Percentiles rank a stretch among this genome's conserved stretches.
Conservation (phyloP, 352 stramenopile genomes). For the Phytophthora colocasiae region DNA sequence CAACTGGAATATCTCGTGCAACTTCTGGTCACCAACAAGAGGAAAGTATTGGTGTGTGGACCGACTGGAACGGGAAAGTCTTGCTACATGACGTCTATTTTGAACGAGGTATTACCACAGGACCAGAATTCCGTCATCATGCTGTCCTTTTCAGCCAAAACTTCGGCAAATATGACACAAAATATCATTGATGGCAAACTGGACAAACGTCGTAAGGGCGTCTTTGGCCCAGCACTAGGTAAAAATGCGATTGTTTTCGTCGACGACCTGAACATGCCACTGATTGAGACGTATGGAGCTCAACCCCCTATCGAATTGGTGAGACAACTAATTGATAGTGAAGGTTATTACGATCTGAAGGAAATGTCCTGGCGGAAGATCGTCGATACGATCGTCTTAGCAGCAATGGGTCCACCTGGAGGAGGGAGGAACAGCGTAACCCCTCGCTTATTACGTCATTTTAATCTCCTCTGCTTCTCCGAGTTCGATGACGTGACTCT, state of each 20-base stretch:
- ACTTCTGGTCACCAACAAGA: slow-evolving; percentile 80
- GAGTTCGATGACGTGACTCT: slow-evolving; percentile 95
- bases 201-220: slow-evolving; percentile 92
- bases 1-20: slow-evolving; percentile 91
- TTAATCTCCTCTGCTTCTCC: slow-evolving; percentile 94
- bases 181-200: slow-evolving; percentile 97
- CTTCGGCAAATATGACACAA: slow-evolving; percentile 94
- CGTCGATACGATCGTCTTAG: slow-evolving; percentile 91
- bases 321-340: slow-evolving; percentile 90
- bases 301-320: slow-evolving; percentile 94
- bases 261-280: slow-evolving; percentile 96
- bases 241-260: slow-evolving; percentile 92
- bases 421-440: slow-evolving; percentile 92
- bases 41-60: slow-evolving; percentile 91
- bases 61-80: slow-evolving; percentile 95
- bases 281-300: slow-evolving; percentile 94
- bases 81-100: slow-evolving; percentile 90
- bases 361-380: slow-evolving; percentile 94
- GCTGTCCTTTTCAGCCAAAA: slow-evolving; percentile 94
- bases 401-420: slow-evolving; percentile 92
- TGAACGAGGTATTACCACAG: slow-evolving; percentile 81
- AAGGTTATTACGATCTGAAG: slow-evolving; percentile 94
- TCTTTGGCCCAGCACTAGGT: slow-evolving; percentile 91
- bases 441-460: slow-evolving; percentile 91
- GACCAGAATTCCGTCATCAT: slow-evolving; percentile 89